phyloP scores from a whole-genome alignment of 1,139 yeast species.

The Suzukiozyma palmioleophila region DNA sequence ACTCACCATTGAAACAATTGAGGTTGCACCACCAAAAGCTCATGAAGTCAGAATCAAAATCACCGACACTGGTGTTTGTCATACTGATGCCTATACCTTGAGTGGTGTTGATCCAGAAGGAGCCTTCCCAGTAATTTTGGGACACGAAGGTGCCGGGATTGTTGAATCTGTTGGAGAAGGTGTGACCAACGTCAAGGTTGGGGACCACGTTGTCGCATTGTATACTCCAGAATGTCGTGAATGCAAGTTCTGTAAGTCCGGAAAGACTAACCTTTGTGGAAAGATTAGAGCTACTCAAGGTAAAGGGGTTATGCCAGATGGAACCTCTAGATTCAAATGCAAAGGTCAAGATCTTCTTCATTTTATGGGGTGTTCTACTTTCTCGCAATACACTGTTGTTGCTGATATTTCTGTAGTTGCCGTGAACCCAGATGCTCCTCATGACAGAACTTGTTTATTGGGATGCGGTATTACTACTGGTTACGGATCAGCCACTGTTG shows the following conservation, averaged over 20 bases:
- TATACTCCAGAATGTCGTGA: slow-evolving; percentile 96
- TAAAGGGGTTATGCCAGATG: slow-evolving; percentile 64
- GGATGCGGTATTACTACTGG: slow-evolving; percentile 99
- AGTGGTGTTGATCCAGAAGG: slow-evolving; percentile 97
- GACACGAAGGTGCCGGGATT: slow-evolving; percentile 97
- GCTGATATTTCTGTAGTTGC: slow-evolving; percentile 98
- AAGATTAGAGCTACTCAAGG: slow-evolving; percentile 65
- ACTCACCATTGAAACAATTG: slow-evolving; percentile 76
- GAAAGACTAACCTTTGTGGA: slow-evolving; percentile 93
- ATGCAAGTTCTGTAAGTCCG: slow-evolving; percentile 92
- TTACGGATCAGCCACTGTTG: slow-evolving; percentile 93
- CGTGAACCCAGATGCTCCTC: slow-evolving; percentile 76
- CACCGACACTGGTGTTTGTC: slow-evolving; percentile 90
- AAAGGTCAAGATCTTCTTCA: slow-evolving; percentile 82
- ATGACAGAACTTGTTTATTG: slow-evolving; percentile 83
- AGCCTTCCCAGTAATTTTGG: slow-evolving; percentile 84
- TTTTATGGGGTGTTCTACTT: slow-evolving; percentile 97
- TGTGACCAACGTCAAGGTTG: slow-evolving; percentile 77
- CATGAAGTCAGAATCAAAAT: slow-evolving; percentile 95
- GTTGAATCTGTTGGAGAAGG: slow-evolving; percentile 93
- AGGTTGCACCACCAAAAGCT: slow-evolving; percentile 90
- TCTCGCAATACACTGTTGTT: slow-evolving; percentile 94
- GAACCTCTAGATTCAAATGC: slow-evolving; percentile 80
- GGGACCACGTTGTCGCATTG: slow-evolving; percentile 86
- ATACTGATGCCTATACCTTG: slow-evolving; percentile 95